Conservation (phyloP, 2,329 filamentous ascomycete genomes). For the Neurospora sp. region DNA sequence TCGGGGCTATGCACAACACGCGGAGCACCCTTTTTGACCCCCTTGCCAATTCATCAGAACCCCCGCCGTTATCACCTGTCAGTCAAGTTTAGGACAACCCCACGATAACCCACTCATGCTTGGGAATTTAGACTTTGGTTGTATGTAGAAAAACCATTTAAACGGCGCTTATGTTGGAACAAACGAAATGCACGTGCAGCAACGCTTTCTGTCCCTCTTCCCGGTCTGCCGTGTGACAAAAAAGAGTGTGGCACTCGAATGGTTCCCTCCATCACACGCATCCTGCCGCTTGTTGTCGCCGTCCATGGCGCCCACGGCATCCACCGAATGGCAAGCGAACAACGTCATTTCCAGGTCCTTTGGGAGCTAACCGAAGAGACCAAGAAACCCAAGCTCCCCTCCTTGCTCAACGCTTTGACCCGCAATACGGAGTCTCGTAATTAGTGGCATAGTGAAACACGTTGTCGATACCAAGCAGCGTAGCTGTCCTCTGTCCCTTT, state of each 20-base stretch:
- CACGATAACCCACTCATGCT: background rate
- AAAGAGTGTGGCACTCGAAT: background rate
- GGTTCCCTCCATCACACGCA: background rate
- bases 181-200: background rate
- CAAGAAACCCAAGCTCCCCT: background rate
- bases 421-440: background rate
- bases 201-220: background rate
- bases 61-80: background rate
- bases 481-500: background rate
- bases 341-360: background rate
- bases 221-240: background rate
- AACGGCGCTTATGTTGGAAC: background rate
- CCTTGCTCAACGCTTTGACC: background rate
- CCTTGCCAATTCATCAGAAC: background rate
- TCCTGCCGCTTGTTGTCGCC: background rate
- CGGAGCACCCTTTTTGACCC: background rate
- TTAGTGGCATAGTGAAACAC: background rate
- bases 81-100: background rate
- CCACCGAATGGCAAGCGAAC: background rate
- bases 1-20: background rate
- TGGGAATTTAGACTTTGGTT: background rate
- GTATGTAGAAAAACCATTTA: background rate
- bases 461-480: background rate
- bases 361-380: background rate
- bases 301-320: background rate